A percentile compares a stretch with the other conserved stretches of the same genome.
Evolutionary conservation across 306 rosid genomes (phyloP).

Genomic region (Rosa chinensis): DNA sequence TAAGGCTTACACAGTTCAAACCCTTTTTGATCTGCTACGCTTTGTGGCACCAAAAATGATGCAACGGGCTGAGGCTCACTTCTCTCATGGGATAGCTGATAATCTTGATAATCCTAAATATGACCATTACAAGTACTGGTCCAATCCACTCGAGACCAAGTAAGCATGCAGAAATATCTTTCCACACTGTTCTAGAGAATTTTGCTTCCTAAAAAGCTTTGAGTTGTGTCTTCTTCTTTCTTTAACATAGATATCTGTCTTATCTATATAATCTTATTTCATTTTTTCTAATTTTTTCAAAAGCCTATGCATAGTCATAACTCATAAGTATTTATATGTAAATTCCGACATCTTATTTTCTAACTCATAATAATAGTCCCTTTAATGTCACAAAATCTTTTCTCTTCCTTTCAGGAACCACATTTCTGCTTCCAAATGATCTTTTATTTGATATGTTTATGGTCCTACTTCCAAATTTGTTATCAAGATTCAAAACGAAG

Average conservation of each 20-base stretch:
- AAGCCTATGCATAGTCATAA: background rate
- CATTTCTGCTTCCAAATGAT: background rate
- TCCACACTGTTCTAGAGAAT: background rate
- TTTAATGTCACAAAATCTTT: background rate
- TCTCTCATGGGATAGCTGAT: conserved; percentile 81
- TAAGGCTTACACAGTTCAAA: conserved; percentile 48
- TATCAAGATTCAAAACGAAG: background rate
- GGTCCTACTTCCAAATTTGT: background rate
- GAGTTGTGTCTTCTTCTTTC: background rate
- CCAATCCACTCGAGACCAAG: conserved; percentile 84
- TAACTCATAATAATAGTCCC: background rate
- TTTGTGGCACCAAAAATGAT: conserved; percentile 59
- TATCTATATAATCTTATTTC: background rate
- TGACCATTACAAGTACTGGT: conserved; percentile 73
- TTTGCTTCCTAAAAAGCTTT: background rate
- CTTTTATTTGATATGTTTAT: background rate
- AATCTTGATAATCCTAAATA: conserved; percentile 71
- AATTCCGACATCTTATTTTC: background rate
- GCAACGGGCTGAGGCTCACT: conserved; percentile 67
- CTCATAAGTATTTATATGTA: background rate
- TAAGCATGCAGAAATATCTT: conserved; percentile 43
- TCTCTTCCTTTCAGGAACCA: background rate
- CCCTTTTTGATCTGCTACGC: conserved; percentile 50
- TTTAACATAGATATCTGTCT: background rate
- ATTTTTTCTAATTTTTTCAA: background rate